Evolutionary conservation across 768 basidiomycete genomes (phyloP), one percentile per base, ranked within the genome.

Genomic region (Punctularia strigosozonata): DNA sequence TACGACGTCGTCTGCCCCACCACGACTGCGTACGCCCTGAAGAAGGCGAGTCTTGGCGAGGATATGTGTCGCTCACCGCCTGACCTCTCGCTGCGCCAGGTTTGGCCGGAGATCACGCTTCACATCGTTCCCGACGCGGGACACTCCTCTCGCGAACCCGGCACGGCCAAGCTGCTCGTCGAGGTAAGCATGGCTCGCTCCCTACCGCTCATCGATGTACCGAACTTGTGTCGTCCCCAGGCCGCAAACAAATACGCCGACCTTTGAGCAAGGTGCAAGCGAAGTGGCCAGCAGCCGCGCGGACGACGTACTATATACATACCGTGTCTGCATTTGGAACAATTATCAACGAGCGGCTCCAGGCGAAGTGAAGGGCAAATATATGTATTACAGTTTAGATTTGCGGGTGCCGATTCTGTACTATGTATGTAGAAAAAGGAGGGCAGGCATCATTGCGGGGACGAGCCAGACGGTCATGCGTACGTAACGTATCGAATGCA

Each of bases 1-100:
- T 92, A 92, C 50, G 90, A 92, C 49, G 75, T 85, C 12, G 73
- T 95, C 34, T 95, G 90, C 53, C 85, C 89, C 7, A 71, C 81
- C 8, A 86, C 77, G 12, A 87, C 85, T 5, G 88, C 89, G 6
- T 82, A 75, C 53, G 75, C 69, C 1, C 66, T 92, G 38, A 88
- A 89, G 66, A 83, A 80, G 59, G 71, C 64, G 39, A 7, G 43
- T 23, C 5, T 28, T 18, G 22, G 22, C 23, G 26, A n/a, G 15
- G 4, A 23, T n/a, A 8, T 21, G 21, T 22, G 14, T 38, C 28
- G 25, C 10, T 36, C 30, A 35, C 13, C 22, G 18, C 10, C 25
- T 5, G 21, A 7, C n/a, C 18, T 38, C 35, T 32, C 20, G 23
- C 24, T 31, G 25, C 17, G 25, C 17, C 31, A 76, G 65, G 79